Conservation (phyloP, 129 eudicot genomes). For the Escallonia rubra region DNA sequence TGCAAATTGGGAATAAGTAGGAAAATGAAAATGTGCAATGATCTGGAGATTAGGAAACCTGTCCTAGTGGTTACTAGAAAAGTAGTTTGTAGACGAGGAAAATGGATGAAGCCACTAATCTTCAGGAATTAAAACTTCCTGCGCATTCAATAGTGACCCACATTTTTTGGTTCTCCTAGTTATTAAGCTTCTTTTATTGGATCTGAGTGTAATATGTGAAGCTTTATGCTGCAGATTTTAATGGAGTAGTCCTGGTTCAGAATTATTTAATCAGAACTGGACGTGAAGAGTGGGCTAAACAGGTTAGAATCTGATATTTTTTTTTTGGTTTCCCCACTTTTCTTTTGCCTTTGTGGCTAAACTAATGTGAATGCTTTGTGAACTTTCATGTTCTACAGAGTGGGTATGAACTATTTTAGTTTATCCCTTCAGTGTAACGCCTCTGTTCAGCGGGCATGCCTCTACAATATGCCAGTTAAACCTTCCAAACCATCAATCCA, state of each 20-base stretch:
- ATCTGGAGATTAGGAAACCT: not conserved
- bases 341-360: not conserved
- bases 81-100: not conserved
- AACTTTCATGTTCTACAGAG: not conserved
- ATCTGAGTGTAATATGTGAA: not conserved
- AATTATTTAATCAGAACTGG: conserved; percentile 77
- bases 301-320: conserved; percentile 41
- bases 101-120: not conserved
- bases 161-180: not conserved
- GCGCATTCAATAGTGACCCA: not conserved
- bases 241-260: conserved; percentile 86
- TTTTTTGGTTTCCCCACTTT: not conserved
- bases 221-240: conserved; percentile 60
- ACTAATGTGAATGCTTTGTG: not conserved
- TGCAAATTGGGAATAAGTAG: not conserved
- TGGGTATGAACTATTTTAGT: not conserved
- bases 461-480: too few relatives aligned
- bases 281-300: conserved; percentile 78
- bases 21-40: not conserved
- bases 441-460: too few relatives aligned
- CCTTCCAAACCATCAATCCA: too few relatives aligned
- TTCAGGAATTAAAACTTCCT: not conserved
- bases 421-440: too few relatives aligned
- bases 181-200: not conserved
- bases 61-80: not conserved